Evolutionary conservation across 257 asterid species (phyloP), one percentile per base, ranked within the genome.

Genomic region (Paraleonurus japonicus): DNA sequence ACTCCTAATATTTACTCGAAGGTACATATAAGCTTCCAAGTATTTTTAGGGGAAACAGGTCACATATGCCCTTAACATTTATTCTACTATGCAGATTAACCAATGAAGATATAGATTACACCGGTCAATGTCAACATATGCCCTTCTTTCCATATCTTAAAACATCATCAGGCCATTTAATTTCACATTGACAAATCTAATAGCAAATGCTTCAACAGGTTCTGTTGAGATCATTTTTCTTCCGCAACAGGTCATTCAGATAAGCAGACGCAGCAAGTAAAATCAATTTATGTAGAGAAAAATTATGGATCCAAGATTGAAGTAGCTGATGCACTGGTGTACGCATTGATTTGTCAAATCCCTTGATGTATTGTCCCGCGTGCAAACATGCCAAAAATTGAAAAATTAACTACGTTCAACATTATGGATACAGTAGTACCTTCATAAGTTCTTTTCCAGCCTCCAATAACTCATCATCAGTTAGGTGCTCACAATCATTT

Each of bases 391-490:
- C 53, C 53, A 45, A 45, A n/a, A 45, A 3, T 4, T 45, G 16
- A 41, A 11, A 12, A 17, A 13, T 41, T 41, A 41, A 4, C 20
- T 45, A 11, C 12, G 5, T 41, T 3, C 10, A 47, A 5, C 55
- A 47, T 47, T 13, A 48, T 33, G 24, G 69, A 60, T 67, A 75
- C 8, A 80, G 23, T 7, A n/a, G 65, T 82, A 87, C 92, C 73
- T 23, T 65, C 8, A 87, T 81, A 22, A 83, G 76, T 24, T 26
- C 80, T 57, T 79, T 76, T 11, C 88, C 89, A 22, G 86, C 88
- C 61, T 51, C 82, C 65, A 81, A 85, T 19, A 84, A 71, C 76
- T 87, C 89, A 51, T 74, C 86, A 19, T 84, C 81, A 43, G 73
- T 77, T 32, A 51, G 73, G 26, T 88, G 88, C 74, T 82, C 80